Conservation (phyloP, 2,329 filamentous ascomycete species). For the Trichoderma asperellum region DNA sequence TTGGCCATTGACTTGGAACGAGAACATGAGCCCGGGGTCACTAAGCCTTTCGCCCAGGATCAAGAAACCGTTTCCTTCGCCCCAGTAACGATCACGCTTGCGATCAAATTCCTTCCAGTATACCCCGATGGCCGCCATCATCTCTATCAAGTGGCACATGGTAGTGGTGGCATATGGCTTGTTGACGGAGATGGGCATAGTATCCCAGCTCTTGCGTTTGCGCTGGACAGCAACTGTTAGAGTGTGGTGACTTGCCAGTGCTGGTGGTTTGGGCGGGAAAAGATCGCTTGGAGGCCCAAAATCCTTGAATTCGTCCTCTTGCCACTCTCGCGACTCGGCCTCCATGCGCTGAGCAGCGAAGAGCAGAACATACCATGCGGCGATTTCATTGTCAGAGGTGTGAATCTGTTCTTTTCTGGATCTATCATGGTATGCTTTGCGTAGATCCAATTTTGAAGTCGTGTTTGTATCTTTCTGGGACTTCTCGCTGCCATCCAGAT, state of each 20-base stretch:
- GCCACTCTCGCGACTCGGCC: slow-evolving; percentile 52
- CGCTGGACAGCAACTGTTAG: slow-evolving; percentile 53
- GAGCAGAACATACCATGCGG: slow-evolving; percentile 58
- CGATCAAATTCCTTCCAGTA: slow-evolving; percentile 64
- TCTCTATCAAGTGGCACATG: slow-evolving; percentile 60
- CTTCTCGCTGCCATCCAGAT: slow-evolving; percentile 45
- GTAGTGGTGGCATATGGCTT: slow-evolving; percentile 59
- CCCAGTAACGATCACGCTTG: slow-evolving; percentile 54
- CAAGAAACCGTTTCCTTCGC: slow-evolving; percentile 59
- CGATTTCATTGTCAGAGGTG: slow-evolving; percentile 60
- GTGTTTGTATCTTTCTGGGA: slow-evolving; percentile 45
- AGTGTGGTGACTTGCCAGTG: slow-evolving; percentile 43
- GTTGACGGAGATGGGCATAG: slow-evolving; percentile 52
- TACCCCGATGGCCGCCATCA: slow-evolving; percentile 57
- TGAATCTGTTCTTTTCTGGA: slow-evolving; percentile 47
- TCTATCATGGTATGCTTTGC: slow-evolving; percentile 35
- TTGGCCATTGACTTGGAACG: slow-evolving; percentile 55
- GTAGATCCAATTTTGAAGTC: slow-evolving; percentile 39
- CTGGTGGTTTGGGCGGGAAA: slow-evolving; percentile 35
- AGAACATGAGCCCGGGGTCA: slow-evolving; percentile 60
- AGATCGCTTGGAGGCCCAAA: slow-evolving; percentile 32
- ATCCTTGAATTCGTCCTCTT: slow-evolving; percentile 40
- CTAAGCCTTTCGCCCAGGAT: slow-evolving; percentile 50
- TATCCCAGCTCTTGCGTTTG: slow-evolving; percentile 55
- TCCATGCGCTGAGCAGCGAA: slow-evolving; percentile 57